Conservation (phyloP, 202 grass and related monocot species). For the Carex arenaria region DNA sequence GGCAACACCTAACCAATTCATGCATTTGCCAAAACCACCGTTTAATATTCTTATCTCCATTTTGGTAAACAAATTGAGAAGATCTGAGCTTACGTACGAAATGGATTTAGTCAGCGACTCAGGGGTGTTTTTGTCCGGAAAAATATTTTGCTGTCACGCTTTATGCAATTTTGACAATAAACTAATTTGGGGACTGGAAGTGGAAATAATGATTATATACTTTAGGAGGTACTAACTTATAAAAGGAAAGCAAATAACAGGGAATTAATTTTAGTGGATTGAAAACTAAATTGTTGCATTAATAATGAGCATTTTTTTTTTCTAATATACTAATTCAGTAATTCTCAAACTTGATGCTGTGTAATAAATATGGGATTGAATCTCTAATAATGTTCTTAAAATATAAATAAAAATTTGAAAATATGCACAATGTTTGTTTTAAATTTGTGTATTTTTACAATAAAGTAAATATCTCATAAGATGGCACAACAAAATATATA, state of each 20-base stretch:
- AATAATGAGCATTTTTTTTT: not conserved
- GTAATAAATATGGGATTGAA: not conserved
- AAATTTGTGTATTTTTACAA: not conserved
- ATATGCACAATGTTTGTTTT: not conserved
- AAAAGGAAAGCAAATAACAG: not conserved
- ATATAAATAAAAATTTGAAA: not conserved
- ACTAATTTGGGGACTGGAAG: not conserved
- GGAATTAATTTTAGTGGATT: not conserved
- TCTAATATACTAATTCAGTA: not conserved
- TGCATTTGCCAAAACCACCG: constrained; percentile 19
- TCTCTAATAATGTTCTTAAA: not conserved
- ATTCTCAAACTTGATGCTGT: not conserved
- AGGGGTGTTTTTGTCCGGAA: not conserved
- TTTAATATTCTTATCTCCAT: not conserved
- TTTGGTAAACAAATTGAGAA: not conserved
- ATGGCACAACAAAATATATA: not conserved
- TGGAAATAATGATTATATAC: not conserved
- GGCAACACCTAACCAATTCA: constrained; percentile 10
- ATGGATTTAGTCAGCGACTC: not conserved
- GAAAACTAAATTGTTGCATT: not conserved
- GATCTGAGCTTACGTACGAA: not conserved
- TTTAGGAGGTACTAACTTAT: not conserved
- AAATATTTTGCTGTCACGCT: not conserved
- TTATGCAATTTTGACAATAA: not conserved
- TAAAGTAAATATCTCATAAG: not conserved